Base-by-base conservation (phyloP, 116 monocot genomes). In the Papilionanthe hybrid region DNA sequence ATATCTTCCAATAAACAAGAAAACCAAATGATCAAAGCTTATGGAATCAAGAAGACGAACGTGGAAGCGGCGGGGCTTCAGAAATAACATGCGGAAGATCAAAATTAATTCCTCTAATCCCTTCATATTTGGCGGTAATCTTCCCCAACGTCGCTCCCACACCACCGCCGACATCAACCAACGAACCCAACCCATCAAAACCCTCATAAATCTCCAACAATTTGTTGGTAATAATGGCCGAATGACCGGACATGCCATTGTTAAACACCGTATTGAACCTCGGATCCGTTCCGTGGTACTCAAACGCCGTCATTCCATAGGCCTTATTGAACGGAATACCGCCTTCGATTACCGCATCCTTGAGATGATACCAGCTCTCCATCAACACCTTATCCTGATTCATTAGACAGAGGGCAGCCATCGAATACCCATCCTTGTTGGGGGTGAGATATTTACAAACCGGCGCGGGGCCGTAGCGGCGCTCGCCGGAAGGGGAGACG, bases 101-200 rank as follows among this genome's bases (percentile, higher is more conserved):
- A n/a, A 86, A 91, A 77, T 90, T 93, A 80, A 90, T 83, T 9
- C 86, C 93, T 77, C 82, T 80, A 76, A 93, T 85, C 41, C 77
- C 75, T 0, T 87, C 78, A 72, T 93, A 71, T 77, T 81, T 80
- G 30, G 83, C 78, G 41, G 82, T 55, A 76, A 91, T 86, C 81
- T 75, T 79, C 44, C 57, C 44, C 17, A 93, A 55, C n/a, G 89
- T 86, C 69, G 80, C 79, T 4, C 93, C 93, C 10, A 86, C 63
- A 13, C 93, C 93, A 43, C 93, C 93, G 12, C 91, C 93, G 19
- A 93, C 91, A 42, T 93, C 93, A 23, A 93, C 89, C 8, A 93
- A 50, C 25, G 82, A 79, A 22, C 58, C 58, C 22, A 87, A 28
- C 10, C 79, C 82, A 9, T 84, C 84, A 43, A 93, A 93, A 86